Evolutionary conservation across 345 rosid genomes (phyloP), one percentile per base, ranked within the genome.

Genomic region (Mangifera indica): DNA sequence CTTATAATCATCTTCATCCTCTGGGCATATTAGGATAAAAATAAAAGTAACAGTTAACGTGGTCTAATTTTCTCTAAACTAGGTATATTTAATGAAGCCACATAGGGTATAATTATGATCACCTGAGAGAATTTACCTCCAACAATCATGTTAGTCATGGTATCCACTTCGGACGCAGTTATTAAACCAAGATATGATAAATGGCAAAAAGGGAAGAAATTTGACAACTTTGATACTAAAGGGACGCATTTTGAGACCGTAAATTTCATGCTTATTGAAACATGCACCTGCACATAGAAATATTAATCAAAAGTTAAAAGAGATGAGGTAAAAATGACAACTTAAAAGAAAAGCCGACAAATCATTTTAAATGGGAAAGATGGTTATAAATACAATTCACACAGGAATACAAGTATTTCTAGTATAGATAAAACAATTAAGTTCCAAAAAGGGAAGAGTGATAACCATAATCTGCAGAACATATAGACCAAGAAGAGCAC

Each of bases 381-480:
- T 32, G 46, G 10, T 17, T 53, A 64, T 48, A 29, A n/a, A 37
- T 13, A 60, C 18, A 46, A 53, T 15, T 60, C 22, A 45, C 8
- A 37, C 1, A 29, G 12, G 20, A 21, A 29, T 10, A 2, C 20
- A 48, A 52, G 54, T 66, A 37, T 73, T 52, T 20, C 44, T 12
- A 10, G 25, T 29, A 49, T 56, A 74, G 26, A 40, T 53, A 63
- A 66, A 57, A 45, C 45, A 65, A 72, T 52, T 49, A 37, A 54
- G 53, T 44, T 25, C 32, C 22, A 17, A 58, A 63, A 82, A 72
- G 24, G 64, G 44, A 70, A 60, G 77, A 70, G 72, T 53, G 63
- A 90, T 25, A 81, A 94, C 99, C 93, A 82, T 82, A 53, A 88
- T 80, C 75, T 92, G 93, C 66, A 91, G 69, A 72, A 92, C 61